Conservation (phyloP, 176 grass and related monocot species). For the Raddia distichophylla region DNA sequence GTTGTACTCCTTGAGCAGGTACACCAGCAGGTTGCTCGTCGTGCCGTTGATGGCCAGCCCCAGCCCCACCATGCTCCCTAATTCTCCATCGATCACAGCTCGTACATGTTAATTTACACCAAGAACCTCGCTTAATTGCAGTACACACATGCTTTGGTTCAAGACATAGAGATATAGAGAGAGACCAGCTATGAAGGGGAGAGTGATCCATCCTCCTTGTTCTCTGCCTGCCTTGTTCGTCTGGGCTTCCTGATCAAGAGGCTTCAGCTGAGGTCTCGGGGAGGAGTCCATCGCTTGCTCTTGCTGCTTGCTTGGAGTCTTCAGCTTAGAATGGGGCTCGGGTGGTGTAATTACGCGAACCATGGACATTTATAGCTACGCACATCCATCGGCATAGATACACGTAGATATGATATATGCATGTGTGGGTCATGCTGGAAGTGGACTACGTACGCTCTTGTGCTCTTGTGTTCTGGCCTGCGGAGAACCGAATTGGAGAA, state of each 20-base stretch:
- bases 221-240: not conserved
- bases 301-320: not conserved
- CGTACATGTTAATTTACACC: no score
- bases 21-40: slow-evolving; percentile 19
- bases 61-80: slow-evolving; percentile 20
- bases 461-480: no score
- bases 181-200: slow-evolving; percentile 24
- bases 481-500: no score
- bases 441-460: no score
- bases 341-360: no score
- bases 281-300: slow-evolving; percentile 14
- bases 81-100: not conserved
- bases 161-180: not conserved
- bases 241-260: not conserved
- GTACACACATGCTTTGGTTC: no score
- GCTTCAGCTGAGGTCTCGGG: not conserved
- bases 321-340: not conserved
- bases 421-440: no score
- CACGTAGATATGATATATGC: no score
- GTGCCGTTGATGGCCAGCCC: slow-evolving; percentile 28
- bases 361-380: no score
- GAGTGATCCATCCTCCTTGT: slow-evolving; percentile 25
- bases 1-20: slow-evolving; percentile 26
- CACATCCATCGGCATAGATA: no score
- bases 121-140: no score